These are phyloP conservation scores for Zygoascus ofunaensis DNA, from an alignment of 805 yeast species.

Conservation along the genomic window DNA sequence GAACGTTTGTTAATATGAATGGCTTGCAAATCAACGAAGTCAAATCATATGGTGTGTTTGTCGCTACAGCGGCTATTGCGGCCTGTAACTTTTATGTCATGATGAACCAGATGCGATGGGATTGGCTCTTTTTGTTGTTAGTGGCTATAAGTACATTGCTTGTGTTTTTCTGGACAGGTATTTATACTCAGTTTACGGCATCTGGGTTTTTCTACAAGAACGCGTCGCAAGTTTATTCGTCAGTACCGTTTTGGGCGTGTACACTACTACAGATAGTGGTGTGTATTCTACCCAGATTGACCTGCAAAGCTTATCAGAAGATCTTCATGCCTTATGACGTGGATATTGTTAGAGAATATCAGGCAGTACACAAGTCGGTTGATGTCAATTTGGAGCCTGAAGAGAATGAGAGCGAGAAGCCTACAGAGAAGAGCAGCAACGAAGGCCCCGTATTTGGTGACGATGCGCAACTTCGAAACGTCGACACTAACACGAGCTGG, in stretches of 20 bases:
- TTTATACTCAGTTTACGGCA: slow-evolving; percentile 46
- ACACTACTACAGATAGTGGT: slow-evolving; percentile 42
- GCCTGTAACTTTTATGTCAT: slow-evolving; percentile 55
- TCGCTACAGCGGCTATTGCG: slow-evolving; percentile 47
- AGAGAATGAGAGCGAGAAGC: background rate
- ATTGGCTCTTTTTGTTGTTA: slow-evolving; percentile 49
- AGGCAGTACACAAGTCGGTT: slow-evolving; percentile 37
- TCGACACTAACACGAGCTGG: background rate
- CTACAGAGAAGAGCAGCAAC: background rate
- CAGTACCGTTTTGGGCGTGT: slow-evolving; percentile 52
- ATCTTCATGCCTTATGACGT: slow-evolving; percentile 50
- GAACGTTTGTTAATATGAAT: slow-evolving; percentile 31
- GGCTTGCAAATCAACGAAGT: slow-evolving; percentile 54
- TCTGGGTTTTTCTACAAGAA: slow-evolving; percentile 53
- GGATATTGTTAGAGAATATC: slow-evolving; percentile 55
- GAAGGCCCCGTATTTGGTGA: background rate
- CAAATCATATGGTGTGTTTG: slow-evolving; percentile 55
- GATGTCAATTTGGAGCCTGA: slow-evolving; percentile 10
- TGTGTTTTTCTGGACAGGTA: slow-evolving; percentile 64
- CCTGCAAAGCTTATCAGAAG: slow-evolving; percentile 40
- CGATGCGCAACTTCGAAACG: background rate
- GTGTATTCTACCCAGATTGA: slow-evolving; percentile 52
- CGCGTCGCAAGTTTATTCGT: slow-evolving; percentile 52
- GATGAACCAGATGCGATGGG: slow-evolving; percentile 63
- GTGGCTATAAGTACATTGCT: slow-evolving; percentile 45